These are phyloP conservation scores for Elsinoe perseae DNA, from an alignment of 2,329 filamentous ascomycete genomes.

Conservation along the genomic window DNA sequence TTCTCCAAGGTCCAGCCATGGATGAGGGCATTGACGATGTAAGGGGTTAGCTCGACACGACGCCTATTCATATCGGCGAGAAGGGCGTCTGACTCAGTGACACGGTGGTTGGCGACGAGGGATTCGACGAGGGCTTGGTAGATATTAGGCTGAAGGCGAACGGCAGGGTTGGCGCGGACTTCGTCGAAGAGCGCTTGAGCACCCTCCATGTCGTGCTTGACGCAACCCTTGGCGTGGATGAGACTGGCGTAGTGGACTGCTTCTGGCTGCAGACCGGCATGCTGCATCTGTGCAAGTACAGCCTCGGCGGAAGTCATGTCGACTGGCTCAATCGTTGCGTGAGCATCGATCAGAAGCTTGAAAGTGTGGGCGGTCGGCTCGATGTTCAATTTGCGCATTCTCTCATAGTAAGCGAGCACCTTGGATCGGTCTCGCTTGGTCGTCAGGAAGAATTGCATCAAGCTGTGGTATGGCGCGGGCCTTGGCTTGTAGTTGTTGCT, in stretches of 20 bases:
- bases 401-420: constrained; percentile 88
- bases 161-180: constrained; percentile 59
- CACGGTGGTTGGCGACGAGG: constrained; percentile 89
- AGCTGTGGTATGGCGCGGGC: constrained; percentile 94
- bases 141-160: constrained; percentile 71
- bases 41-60: constrained; percentile 79
- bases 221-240: constrained; percentile 92
- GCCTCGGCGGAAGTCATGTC: constrained; percentile 81
- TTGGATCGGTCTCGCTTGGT: constrained; percentile 94
- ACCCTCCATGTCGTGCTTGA: constrained; percentile 80
- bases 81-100: constrained; percentile 59
- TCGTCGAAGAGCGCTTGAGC: constrained; percentile 75
- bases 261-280: constrained; percentile 68
- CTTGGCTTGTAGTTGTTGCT: constrained; percentile 99
- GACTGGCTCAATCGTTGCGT: constrained; percentile 87
- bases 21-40: constrained; percentile 97
- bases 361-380: constrained; percentile 90
- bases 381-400: constrained; percentile 83
- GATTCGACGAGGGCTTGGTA: constrained; percentile 97
- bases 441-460: constrained; percentile 99
- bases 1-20: constrained; percentile 88
- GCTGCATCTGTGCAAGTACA: constrained; percentile 70
- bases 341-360: constrained; percentile 92
- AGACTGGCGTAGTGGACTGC: constrained; percentile 93
- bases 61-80: constrained; percentile 67